phyloP scores from a whole-genome alignment of 2,329 filamentous ascomycete genomes.

The Fusarium fujikuroi region DNA sequence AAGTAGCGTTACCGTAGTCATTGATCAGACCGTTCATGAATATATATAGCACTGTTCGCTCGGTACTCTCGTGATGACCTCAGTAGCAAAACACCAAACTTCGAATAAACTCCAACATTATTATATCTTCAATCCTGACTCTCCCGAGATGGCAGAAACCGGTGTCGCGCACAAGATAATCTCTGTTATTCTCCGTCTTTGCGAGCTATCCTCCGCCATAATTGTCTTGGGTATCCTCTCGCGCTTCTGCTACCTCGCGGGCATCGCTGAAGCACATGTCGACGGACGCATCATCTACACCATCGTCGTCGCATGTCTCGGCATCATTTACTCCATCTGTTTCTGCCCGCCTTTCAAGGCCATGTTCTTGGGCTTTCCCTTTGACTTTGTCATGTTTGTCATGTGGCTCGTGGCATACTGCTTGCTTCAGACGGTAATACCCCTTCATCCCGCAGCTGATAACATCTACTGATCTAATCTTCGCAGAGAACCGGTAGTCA shows the following conservation, averaged over 20 bases:
- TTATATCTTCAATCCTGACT: not conserved
- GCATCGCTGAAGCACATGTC: not conserved
- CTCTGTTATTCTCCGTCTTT: not conserved
- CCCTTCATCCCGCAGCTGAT: accelerated
- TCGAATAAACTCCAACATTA: not conserved
- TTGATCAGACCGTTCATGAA: accelerated
- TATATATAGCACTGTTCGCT: not conserved
- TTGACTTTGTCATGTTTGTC: conserved; percentile 6
- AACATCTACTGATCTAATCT: not conserved
- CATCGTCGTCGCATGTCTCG: not conserved
- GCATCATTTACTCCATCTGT: not conserved
- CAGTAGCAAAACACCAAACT: no score
- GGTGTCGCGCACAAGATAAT: not conserved
- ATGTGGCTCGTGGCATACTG: conserved; percentile 17
- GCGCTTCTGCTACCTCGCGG: not conserved
- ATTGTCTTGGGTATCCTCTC: conserved; percentile 2
- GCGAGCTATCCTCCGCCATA: not conserved
- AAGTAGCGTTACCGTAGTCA: accelerated
- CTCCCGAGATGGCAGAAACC: not conserved
- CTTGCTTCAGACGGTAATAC: not conserved
- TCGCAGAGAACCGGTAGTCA: not conserved
- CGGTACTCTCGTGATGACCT: no score
- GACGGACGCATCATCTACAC: conserved; percentile 3
- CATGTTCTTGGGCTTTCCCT: not conserved
- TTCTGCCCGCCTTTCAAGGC: not conserved